Conservation (phyloP, 805 yeast genomes). For the Candida arabinofermentans region DNA sequence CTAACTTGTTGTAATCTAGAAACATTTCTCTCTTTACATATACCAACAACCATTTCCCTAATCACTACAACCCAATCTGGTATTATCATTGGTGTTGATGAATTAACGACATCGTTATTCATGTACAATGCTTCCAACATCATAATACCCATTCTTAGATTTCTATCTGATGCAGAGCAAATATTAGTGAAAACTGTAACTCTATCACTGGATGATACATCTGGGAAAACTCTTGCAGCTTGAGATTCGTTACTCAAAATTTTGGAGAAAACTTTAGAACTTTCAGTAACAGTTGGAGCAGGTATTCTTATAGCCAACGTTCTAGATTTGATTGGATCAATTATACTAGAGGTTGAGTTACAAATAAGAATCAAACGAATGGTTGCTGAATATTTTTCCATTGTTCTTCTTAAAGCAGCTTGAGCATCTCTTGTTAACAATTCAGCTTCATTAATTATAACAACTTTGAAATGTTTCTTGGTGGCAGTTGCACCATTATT, state of each 20-base stretch:
- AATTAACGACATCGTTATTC: conserved; percentile 53
- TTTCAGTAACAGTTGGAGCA: conserved; percentile 65
- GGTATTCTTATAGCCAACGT: conserved; percentile 84
- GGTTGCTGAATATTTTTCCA: conserved; percentile 91
- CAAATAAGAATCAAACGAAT: conserved; percentile 81
- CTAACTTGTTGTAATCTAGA: conserved; percentile 56
- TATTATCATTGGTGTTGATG: conserved; percentile 49
- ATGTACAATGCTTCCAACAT: conserved; percentile 78
- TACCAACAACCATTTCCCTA: conserved; percentile 54
- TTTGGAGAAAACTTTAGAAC: conserved; percentile 46
- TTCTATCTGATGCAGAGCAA: conserved; percentile 56
- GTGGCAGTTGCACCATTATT: conserved; percentile 12
- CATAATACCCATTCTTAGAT: conserved; percentile 72
- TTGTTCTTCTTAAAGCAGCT: conserved; percentile 91
- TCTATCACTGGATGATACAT: conserved; percentile 32
- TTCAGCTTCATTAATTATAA: conserved; percentile 89
- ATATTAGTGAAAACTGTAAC: conserved; percentile 43
- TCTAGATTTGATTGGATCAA: conserved; percentile 91
- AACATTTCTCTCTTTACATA: conserved; percentile 62
- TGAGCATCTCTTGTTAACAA: conserved; percentile 89
- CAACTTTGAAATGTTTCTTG: conserved; percentile 65
- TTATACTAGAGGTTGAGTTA: conserved; percentile 86
- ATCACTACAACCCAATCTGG: conserved; percentile 93
- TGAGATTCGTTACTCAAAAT: conserved; percentile 58
- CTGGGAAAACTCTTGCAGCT: conserved; percentile 24